Percentiles rank a stretch among this genome's conserved stretches.
These are phyloP conservation scores for Hypoxylon subgilvum DNA, from an alignment of 495 filamentous ascomycete species.

Conservation along the genomic window DNA sequence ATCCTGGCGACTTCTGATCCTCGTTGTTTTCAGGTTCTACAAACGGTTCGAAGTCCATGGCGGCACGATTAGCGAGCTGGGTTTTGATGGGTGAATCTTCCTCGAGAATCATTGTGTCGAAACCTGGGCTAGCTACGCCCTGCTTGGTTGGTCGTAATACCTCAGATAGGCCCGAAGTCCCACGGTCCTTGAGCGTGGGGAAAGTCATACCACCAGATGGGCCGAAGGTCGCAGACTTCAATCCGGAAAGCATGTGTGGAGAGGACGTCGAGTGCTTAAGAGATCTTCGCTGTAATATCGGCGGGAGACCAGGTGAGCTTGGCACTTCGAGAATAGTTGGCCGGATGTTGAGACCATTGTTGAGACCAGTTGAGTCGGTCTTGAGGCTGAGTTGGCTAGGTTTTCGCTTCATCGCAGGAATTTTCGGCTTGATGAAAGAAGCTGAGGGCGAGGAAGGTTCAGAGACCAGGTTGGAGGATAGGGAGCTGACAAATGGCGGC, in stretches of 20 bases:
- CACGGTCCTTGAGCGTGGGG: slow-evolving; percentile 55
- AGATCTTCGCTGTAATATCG: slow-evolving; percentile 60
- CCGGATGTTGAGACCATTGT: slow-evolving; percentile 48
- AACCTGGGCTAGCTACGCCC: slow-evolving; percentile 31
- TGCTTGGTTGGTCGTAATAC: slow-evolving; percentile 54
- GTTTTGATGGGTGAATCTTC: slow-evolving; percentile 78
- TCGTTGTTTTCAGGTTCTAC: slow-evolving; percentile 62
- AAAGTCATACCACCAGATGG: slow-evolving; percentile 61
- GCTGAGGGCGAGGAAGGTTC: slow-evolving; percentile 84
- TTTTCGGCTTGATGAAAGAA: slow-evolving; percentile 77
- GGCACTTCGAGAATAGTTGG: slow-evolving; percentile 51
- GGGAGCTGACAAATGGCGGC: slow-evolving; percentile 64
- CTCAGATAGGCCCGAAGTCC: slow-evolving; percentile 55
- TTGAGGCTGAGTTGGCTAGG: slow-evolving; percentile 76
- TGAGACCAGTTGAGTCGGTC: slow-evolving; percentile 60
- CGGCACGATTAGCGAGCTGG: slow-evolving; percentile 58
- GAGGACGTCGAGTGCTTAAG: slow-evolving; percentile 64
- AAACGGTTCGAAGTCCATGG: slow-evolving; percentile 58
- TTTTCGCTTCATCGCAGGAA: slow-evolving; percentile 70
- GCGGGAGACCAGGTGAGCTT: slow-evolving; percentile 51
- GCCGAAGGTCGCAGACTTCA: slow-evolving; percentile 60
- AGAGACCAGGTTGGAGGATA: slow-evolving; percentile 58
- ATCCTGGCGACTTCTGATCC: slow-evolving; percentile 87
- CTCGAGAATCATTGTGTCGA: slow-evolving; percentile 64
- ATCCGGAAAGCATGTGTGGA: slow-evolving; percentile 58